phyloP scores from a whole-genome alignment of 306 rosid species.

The Pterocarpus macrocarpus region DNA sequence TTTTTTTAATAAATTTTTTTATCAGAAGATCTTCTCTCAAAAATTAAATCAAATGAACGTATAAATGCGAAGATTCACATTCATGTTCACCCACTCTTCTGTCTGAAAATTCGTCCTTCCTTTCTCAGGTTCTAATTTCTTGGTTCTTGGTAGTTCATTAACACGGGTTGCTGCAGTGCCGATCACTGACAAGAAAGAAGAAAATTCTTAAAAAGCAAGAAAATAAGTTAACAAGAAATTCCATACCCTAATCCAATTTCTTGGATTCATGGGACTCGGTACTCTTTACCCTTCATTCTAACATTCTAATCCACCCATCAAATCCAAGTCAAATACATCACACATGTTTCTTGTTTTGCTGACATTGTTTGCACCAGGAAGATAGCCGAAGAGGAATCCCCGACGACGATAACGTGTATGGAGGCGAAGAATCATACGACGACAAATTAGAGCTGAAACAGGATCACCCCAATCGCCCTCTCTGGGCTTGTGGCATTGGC shows the following conservation, averaged over 20 bases:
- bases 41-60: too few species aligned
- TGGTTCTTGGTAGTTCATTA: not conserved
- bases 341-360: not conserved
- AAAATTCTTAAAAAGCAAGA: not conserved
- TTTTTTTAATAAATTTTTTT: too few species aligned
- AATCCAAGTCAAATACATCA: not conserved
- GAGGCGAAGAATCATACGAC: conserved; percentile 71
- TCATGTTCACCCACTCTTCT: not conserved
- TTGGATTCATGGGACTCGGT: conserved; percentile 55
- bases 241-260: not conserved
- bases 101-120: too few species aligned
- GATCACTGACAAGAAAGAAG: not conserved
- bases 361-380: conserved; percentile 59
- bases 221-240: not conserved
- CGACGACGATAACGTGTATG: conserved; percentile 60
- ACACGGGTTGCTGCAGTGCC: not conserved
- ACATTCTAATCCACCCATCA: not conserved
- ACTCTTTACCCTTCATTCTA: conserved; percentile 11
- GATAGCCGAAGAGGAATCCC: conserved; percentile 55
- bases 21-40: too few species aligned
- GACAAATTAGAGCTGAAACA: conserved; percentile 88
- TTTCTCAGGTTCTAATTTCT: not conserved
- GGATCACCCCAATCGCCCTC: conserved; percentile 85
- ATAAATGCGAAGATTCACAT: not conserved
- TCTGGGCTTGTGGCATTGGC: conserved; percentile 96